A percentile compares a stretch with the other conserved stretches of the same genome.
Conservation (phyloP, 192 early-diverging fungal species). For the Gryganskiella cystojenkinii region DNA sequence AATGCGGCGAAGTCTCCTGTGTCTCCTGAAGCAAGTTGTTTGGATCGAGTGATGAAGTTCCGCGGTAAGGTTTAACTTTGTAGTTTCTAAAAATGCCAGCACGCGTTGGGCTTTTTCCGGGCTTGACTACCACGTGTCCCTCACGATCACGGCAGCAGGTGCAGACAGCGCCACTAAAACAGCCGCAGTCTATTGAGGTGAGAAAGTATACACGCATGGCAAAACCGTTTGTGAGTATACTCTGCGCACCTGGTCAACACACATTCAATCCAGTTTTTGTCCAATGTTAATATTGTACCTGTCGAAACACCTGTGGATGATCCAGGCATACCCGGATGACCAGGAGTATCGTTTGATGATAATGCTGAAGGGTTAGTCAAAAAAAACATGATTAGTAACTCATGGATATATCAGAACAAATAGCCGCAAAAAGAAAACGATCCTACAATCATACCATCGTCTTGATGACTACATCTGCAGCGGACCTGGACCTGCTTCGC, state of each 20-base stretch:
- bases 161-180: conserved; percentile 23
- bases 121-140: conserved; percentile 30
- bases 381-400: too few species aligned
- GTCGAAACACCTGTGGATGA: too few species aligned
- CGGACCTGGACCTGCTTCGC: conserved; percentile 74
- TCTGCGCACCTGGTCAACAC: too few species aligned
- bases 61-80: conserved; percentile 3
- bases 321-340: too few species aligned
- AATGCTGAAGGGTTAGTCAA: too few species aligned
- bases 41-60: conserved; percentile 3
- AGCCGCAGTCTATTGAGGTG: conserved; percentile 27
- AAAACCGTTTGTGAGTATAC: too few species aligned
- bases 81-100: conserved; percentile 19
- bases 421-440: not conserved
- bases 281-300: too few species aligned
- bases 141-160: conserved; percentile 35
- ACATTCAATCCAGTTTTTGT: too few species aligned
- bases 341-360: too few species aligned
- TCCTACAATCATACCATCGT: conserved; percentile 13
- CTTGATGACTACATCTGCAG: conserved; percentile 62
- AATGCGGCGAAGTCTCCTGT: not conserved
- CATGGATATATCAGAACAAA: not conserved
- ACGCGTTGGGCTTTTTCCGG: conserved; percentile 13
- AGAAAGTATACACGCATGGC: not conserved
- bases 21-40: conserved; percentile 3